Conservation (phyloP, 2,329 filamentous ascomycete genomes). For the Gaeumannomyces tritici region DNA sequence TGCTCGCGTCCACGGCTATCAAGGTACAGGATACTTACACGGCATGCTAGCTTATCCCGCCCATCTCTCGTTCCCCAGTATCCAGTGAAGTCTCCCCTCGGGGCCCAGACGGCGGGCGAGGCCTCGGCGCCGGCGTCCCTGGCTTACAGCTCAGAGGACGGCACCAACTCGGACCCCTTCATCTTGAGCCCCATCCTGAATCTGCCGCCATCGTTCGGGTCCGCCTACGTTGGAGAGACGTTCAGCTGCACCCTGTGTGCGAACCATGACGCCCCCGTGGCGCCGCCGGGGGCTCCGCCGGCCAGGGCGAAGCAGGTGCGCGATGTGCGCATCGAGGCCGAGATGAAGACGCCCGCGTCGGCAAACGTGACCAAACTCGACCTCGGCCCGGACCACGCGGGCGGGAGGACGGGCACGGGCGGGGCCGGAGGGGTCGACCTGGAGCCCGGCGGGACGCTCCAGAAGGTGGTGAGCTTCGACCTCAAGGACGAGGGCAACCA, state of each 20-base stretch:
- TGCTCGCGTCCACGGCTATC: background rate
- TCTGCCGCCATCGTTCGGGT: conserved; percentile 83
- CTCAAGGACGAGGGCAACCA: conserved; percentile 92
- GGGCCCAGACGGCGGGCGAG: conserved; percentile 29
- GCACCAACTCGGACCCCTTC: conserved; percentile 44
- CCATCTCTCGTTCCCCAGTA: conserved; percentile 67
- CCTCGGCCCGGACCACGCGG: conserved; percentile 34
- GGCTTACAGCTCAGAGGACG: conserved; percentile 46
- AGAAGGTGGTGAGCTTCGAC: conserved; percentile 76
- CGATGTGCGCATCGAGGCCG: conserved; percentile 74
- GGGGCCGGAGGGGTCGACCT: conserved; percentile 36
- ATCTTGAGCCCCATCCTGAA: conserved; percentile 60
- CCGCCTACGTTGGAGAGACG: conserved; percentile 89
- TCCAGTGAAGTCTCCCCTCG: conserved; percentile 41
- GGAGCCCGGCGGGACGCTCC: conserved; percentile 56
- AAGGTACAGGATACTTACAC: background rate
- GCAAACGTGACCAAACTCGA: conserved; percentile 51
- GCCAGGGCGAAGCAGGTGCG: conserved; percentile 44
- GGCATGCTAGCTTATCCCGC: conserved; percentile 60
- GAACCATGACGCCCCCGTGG: conserved; percentile 64
- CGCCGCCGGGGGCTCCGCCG: conserved; percentile 6
- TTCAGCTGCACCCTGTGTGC: conserved; percentile 92
- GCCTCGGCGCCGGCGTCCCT: conserved; percentile 56
- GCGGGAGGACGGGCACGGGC: conserved; percentile 7
- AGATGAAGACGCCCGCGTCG: conserved; percentile 83